A percentile compares a stretch with the other conserved stretches of the same genome.
Conservation (phyloP, 1,139 yeast genomes). For the Taphrina betulina region DNA sequence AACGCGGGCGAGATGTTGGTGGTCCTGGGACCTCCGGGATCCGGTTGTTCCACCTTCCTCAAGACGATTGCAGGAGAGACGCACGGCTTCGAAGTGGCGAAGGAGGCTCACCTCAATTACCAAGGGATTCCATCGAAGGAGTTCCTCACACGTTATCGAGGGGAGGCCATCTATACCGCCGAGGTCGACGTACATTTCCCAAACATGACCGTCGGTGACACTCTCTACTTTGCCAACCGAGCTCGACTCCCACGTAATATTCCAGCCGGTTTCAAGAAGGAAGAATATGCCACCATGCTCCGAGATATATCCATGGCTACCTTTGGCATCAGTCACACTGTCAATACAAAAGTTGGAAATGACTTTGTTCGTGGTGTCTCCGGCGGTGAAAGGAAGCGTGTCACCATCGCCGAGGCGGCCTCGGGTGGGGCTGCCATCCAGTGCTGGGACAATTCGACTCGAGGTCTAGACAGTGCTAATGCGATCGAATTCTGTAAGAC, state of each 20-base stretch:
- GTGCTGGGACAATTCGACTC: slow-evolving; percentile 74
- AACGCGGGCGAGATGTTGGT: slow-evolving; percentile 61
- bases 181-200: slow-evolving; percentile 71
- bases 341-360: slow-evolving; percentile 59
- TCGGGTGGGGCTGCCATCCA: slow-evolving; percentile 63
- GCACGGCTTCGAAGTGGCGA: slow-evolving; percentile 45
- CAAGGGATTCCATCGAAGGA: slow-evolving; percentile 54
- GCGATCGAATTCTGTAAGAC: slow-evolving; percentile 74
- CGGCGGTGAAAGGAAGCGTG: slow-evolving; percentile 66
- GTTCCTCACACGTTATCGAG: slow-evolving; percentile 56
- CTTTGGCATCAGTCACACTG: slow-evolving; percentile 61
- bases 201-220: slow-evolving; percentile 68
- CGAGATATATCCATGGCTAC: slow-evolving; percentile 68
- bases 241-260: slow-evolving; percentile 68
- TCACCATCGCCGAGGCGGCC: slow-evolving; percentile 61
- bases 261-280: slow-evolving; percentile 58
- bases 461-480: slow-evolving; percentile 74
- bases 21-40: slow-evolving; percentile 66
- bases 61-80: slow-evolving; percentile 57
- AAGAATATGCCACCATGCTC: slow-evolving; percentile 59
- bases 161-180: slow-evolving; percentile 71
- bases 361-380: slow-evolving; percentile 64
- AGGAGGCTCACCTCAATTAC: slow-evolving; percentile 47
- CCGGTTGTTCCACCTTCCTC: slow-evolving; percentile 63
- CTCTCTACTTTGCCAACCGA: slow-evolving; percentile 63